Percentiles rank a stretch among this genome's conserved stretches.
phyloP scores from a whole-genome alignment of 257 asterid species.

The Solanum sitiens region DNA sequence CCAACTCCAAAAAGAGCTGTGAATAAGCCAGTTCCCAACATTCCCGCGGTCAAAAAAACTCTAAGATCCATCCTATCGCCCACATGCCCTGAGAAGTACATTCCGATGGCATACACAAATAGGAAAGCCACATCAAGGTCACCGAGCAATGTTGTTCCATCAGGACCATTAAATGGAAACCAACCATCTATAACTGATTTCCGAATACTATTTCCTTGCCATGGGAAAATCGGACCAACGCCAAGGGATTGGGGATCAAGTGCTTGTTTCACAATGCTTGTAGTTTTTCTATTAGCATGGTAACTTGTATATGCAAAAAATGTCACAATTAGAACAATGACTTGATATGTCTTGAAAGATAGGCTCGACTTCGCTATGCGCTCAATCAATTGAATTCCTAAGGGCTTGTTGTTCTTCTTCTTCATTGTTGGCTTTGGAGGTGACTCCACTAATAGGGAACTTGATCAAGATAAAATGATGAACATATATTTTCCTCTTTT shows the following conservation, averaged over 20 bases:
- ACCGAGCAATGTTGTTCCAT: constrained; percentile 81
- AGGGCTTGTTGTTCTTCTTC: constrained; percentile 37
- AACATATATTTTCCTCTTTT: not conserved
- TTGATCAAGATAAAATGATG: not conserved
- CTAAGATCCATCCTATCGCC: constrained; percentile 90
- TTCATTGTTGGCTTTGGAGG: not conserved
- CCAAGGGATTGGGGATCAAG: constrained; percentile 80
- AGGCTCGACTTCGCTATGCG: constrained; percentile 37
- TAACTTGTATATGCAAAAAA: constrained; percentile 70
- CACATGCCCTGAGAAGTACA: constrained; percentile 82
- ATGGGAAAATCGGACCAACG: constrained; percentile 12
- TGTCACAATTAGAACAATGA: constrained; percentile 64
- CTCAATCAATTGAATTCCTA: constrained; percentile 52
- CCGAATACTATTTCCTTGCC: constrained; percentile 37
- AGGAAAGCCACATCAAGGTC: constrained; percentile 90
- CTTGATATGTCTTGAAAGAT: constrained; percentile 74
- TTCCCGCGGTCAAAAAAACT: constrained; percentile 63
- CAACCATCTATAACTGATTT: constrained; percentile 51
- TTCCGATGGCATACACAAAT: constrained; percentile 74
- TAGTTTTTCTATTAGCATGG: constrained; percentile 88
- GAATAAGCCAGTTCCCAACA: constrained; percentile 94
- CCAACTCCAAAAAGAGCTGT: constrained; percentile 84
- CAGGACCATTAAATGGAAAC: constrained; percentile 67
- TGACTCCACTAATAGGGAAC: constrained; percentile 33
- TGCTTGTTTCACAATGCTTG: constrained; percentile 86